Base-by-base conservation (phyloP, 805 yeast species). In the Saccharomycopsis sp. region DNA sequence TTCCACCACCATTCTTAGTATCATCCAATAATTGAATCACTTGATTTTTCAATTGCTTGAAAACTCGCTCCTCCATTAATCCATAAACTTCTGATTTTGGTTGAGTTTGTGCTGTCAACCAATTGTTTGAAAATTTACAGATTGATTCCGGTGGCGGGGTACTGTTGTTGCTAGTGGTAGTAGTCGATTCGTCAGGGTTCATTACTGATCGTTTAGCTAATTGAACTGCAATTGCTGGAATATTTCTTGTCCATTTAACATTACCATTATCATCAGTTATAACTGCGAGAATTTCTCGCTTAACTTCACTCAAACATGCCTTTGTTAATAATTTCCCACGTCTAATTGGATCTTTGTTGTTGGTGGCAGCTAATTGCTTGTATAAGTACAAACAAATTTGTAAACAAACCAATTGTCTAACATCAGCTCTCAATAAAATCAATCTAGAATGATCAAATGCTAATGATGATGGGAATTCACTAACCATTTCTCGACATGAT, bases 211-310 rank as follows among this genome's bases (percentile, higher is more conserved):
- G 65, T 53, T 74, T 73, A 27, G 74, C 73, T 40, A 83, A 57
- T 58, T 82, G 94, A 48, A 86, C 69, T 3, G 90, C 75, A 51
- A 87, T 75, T 13, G 83, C 70, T 51, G 77, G 73, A 21, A 85
- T 75, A 60, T 86, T 86, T 57, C 85, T 75, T 1, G 96, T 86
- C 96, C 96, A 86, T 65, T 88, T 85, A 47, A 85, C 77, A 59
- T 84, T 85, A 1, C 95, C 95, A 55, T 81, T 83, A 48, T 83
- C 86, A 62, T 86, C 95, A 27, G 87, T 77, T 14, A 86, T 86
- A 38, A 86, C 82, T 26, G 89, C 82, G 43, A 84, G 64, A 34
- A 87, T 75, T 55, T 85, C 90, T 41, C 70, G 77, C 60, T 82
- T 86, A 44, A 86, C 67, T 40, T 62, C 66, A 43, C 65, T 60